Conservation (phyloP, 495 filamentous ascomycete species). For the Aspergillus sparsus region DNA sequence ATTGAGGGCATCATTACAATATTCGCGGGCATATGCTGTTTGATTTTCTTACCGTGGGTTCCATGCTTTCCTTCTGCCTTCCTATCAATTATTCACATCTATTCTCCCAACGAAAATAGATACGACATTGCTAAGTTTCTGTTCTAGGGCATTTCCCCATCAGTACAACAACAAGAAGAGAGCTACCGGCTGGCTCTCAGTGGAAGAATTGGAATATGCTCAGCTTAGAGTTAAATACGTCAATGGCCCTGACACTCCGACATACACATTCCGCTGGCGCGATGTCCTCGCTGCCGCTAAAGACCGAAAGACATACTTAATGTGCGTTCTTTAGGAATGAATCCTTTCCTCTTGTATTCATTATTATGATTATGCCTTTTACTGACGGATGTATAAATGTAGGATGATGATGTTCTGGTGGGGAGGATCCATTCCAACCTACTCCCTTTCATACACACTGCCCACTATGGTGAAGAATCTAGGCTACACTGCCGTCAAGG, state of each 20-base stretch:
- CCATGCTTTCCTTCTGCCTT: background rate
- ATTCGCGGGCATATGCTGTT: conserved; percentile 5
- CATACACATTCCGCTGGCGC: too few relatives aligned
- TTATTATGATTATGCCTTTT: too few relatives aligned
- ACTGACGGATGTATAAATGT: too few relatives aligned
- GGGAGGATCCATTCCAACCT: conserved; percentile 9
- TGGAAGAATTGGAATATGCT: too few relatives aligned
- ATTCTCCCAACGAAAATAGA: too few relatives aligned
- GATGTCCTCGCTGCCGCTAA: conserved; percentile 8
- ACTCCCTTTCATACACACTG: conserved; percentile 48
- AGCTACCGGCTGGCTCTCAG: too few relatives aligned
- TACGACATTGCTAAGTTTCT: conserved; percentile 21
- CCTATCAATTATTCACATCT: background rate
- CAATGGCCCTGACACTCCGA: too few relatives aligned
- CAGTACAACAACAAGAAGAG: too few relatives aligned
- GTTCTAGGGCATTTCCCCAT: background rate
- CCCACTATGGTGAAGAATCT: conserved; percentile 55
- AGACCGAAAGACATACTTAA: conserved; percentile 22
- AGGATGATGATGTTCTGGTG: too few relatives aligned
- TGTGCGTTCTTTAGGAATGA: too few relatives aligned
- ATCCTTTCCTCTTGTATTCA: too few relatives aligned
- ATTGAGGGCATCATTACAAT: conserved; percentile 21
- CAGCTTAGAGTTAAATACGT: too few relatives aligned
- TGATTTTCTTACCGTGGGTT: background rate
- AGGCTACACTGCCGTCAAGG: conserved; percentile 48